A percentile compares a stretch with the other conserved stretches of the same genome.
phyloP scores from a whole-genome alignment of 78 protist genomes.

The Tieghemostelium lacteum region DNA sequence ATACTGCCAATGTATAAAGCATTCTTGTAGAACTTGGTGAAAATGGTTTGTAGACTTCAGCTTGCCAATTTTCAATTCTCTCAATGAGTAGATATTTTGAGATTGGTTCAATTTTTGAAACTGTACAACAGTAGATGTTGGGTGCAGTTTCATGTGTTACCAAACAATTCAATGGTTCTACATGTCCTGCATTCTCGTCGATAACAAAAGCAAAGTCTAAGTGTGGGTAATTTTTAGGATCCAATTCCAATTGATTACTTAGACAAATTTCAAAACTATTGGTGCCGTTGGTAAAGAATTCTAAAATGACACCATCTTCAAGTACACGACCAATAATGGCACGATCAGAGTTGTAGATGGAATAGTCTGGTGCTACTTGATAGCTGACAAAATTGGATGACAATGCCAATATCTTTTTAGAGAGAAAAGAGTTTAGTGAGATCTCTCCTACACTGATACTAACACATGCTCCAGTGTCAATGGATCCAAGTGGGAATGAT shows the following conservation, averaged over 20 bases:
- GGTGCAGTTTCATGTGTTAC: not conserved
- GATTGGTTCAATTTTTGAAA: not conserved
- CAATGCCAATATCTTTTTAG: constrained; percentile 6
- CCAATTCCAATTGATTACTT: not conserved
- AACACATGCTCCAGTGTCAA: not conserved
- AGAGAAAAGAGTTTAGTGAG: constrained; percentile 1
- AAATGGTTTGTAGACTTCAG: not conserved
- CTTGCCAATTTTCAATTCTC: constrained; percentile 27
- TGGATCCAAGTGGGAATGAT: not conserved
- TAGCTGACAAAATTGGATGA: constrained; percentile 32
- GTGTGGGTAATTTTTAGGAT: not conserved
- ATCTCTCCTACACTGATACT: constrained; percentile 17
- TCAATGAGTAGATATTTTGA: constrained; percentile 17
- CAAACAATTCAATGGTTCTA: constrained; percentile 23
- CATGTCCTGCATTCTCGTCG: not conserved
- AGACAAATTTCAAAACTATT: constrained; percentile 11
- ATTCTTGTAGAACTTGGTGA: not conserved
- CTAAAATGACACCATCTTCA: constrained; percentile 20
- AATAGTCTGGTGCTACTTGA: constrained; percentile 22
- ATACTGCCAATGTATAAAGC: constrained; percentile 19
- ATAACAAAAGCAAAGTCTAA: constrained; percentile 23
- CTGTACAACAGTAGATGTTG: constrained; percentile 27
- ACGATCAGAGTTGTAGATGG: constrained; percentile 12
- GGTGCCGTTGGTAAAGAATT: constrained; percentile 8
- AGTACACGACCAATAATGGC: constrained; percentile 31